A percentile compares a stretch with the other conserved stretches of the same genome.
Conservation (phyloP, 345 rosid species). For the Populus tremula region DNA sequence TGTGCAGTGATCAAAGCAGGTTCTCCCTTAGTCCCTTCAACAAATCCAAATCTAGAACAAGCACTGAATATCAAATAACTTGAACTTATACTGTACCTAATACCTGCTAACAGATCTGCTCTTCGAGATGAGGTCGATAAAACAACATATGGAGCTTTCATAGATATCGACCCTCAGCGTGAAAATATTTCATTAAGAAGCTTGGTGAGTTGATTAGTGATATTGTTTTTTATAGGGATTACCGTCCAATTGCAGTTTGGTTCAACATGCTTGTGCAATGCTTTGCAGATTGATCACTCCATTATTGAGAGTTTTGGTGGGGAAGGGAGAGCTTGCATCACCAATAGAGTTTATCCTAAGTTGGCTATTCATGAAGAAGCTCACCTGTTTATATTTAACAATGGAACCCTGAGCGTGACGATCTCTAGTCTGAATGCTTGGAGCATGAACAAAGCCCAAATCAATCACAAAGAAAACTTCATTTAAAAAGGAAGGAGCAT, state of each 20-base stretch:
- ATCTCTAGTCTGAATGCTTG: conserved; percentile 50
- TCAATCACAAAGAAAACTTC: neutral
- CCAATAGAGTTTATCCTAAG: conserved; percentile 33
- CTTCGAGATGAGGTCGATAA: conserved; percentile 39
- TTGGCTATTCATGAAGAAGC: conserved; percentile 19
- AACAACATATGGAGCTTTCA: conserved; percentile 50
- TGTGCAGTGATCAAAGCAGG: conserved; percentile 63
- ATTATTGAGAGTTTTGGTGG: conserved; percentile 37
- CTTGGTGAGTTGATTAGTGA: conserved; percentile 20
- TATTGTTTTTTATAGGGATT: too few species aligned
- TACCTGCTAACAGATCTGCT: conserved; percentile 42
- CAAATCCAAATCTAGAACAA: neutral
- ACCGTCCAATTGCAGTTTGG: too few species aligned
- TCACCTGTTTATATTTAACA: conserved; percentile 27
- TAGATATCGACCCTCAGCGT: conserved; percentile 38
- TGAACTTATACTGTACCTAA: neutral
- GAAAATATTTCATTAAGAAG: conserved; percentile 43
- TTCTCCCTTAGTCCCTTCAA: neutral
- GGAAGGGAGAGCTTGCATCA: conserved; percentile 34
- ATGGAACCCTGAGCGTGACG: conserved; percentile 39
- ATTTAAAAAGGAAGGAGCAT: too few species aligned
- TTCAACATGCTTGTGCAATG: too few species aligned
- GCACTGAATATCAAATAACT: neutral
- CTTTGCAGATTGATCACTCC: conserved; percentile 38
- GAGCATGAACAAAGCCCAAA: conserved; percentile 56